phyloP scores from a whole-genome alignment of 148 eudicot species.

The Nyssa sinensis region DNA sequence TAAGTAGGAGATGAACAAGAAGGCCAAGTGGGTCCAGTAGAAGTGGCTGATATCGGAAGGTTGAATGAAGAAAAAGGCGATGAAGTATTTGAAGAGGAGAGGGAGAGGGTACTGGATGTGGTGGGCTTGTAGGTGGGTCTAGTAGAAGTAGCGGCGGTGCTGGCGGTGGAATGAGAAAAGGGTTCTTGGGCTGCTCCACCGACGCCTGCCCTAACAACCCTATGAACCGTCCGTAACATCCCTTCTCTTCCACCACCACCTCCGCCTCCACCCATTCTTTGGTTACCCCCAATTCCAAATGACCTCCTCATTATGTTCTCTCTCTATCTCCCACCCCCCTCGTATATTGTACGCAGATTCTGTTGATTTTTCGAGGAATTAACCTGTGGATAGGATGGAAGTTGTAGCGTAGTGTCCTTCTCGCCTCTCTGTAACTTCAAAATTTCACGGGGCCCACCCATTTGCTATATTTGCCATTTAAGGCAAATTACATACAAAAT shows the following conservation, averaged over 20 bases:
- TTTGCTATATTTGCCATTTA: too few species aligned
- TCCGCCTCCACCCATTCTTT: slow-evolving; percentile 24
- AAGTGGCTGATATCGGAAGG: slow-evolving; percentile 10
- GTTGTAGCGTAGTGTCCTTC: background rate
- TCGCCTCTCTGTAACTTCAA: too few species aligned
- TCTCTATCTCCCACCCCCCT: background rate
- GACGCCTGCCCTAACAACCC: slow-evolving; percentile 29
- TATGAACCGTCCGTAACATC: slow-evolving; percentile 33
- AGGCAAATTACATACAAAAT: too few species aligned
- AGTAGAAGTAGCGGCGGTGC: background rate
- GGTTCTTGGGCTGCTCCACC: slow-evolving; percentile 31
- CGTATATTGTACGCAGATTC: background rate
- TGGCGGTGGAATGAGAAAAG: slow-evolving; percentile 12
- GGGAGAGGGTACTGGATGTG: background rate
- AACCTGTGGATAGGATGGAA: background rate
- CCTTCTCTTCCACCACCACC: slow-evolving; percentile 26
- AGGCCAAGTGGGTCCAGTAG: slow-evolving; percentile 19
- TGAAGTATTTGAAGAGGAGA: slow-evolving; percentile 15
- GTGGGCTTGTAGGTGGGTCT: slow-evolving; percentile 1
- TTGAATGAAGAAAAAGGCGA: slow-evolving; percentile 18
- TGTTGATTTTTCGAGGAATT: background rate
- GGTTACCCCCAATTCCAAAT: slow-evolving; percentile 24
- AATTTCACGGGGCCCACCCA: too few species aligned
- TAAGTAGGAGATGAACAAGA: slow-evolving; percentile 4
- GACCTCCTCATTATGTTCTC: slow-evolving; percentile 22